Evolutionary conservation across 371 early-diverging fungal species (phyloP), one percentile per base, ranked within the genome.

Genomic region (Apophysomyces elegans): DNA sequence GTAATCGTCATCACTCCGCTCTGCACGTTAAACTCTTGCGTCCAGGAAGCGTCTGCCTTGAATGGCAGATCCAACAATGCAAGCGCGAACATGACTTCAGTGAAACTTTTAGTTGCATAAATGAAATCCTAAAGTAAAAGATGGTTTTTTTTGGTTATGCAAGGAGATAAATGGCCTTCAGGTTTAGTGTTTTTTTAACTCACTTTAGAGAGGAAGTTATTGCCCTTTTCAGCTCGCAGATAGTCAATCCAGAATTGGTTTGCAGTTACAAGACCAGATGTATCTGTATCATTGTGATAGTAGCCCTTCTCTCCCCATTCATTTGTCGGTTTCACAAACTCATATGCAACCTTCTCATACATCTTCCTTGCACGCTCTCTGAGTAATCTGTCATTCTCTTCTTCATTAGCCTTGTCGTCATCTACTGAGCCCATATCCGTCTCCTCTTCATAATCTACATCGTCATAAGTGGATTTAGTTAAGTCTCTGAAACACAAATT

Each of bases 231-330:
- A 18, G 72, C 70, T 39, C 71, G 65, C 9, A 84, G 58, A 47
- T 70, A 84, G 39, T 85, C 84, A n/a, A 85, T 63, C 88, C 86
- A 87, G 59, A 86, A 86, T 9, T 72, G 77, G 36, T 79, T 81
- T 11, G 71, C 62, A 16, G 63, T 60, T 12, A 60, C 47, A 1
- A 5, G 26, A 1, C 38, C 44, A 7, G 36, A 5, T 1, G 3
- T 7, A 6, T 65, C 58, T 16, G 12, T 13, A 3, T 61, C 57
- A 45, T 16, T 32, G 12, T 67, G 75, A 36, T 66, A 67, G n/a
- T 67, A 66, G 2, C 60, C 64, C 3, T 59, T 46, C 58, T 80
- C 80, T 5, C 9, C 26, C 74, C 76, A 77, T 70, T 80, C 80
- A 26, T 63, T 65, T 6, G 77, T 77, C 0, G 71, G 56, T 41